Conservation (phyloP, 1,139 yeast genomes). For the Kodamaea sp. region DNA sequence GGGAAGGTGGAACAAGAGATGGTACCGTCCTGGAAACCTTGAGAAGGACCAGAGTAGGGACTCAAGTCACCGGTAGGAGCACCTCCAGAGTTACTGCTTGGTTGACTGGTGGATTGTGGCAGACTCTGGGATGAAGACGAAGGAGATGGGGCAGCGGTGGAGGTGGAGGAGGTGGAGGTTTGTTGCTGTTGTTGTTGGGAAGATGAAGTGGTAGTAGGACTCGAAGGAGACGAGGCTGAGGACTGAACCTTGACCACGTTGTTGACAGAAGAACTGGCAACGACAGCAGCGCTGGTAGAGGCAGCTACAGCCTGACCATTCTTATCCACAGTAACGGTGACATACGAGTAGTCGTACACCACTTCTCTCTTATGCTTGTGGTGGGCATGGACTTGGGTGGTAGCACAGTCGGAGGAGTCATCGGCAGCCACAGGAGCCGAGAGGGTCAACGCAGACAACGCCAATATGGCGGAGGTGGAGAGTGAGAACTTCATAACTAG, state of each 20-base stretch:
- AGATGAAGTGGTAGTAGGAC: constrained; percentile 12
- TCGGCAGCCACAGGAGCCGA: constrained; percentile 32
- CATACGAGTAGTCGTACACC: constrained; percentile 80
- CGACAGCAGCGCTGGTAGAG: constrained; percentile 6
- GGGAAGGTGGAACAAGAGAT: constrained; percentile 80
- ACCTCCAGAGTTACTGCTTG: constrained; percentile 17
- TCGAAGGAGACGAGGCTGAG: constrained; percentile 6
- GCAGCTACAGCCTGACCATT: constrained; percentile 42
- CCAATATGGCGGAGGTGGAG: constrained; percentile 29
- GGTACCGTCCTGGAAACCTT: constrained; percentile 76
- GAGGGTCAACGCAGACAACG: constrained; percentile 32
- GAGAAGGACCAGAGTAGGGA: constrained; percentile 53
- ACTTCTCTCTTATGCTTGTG: constrained; percentile 76
- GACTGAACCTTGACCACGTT: neutral
- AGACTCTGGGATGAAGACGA: constrained; percentile 32
- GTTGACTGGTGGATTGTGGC: constrained; percentile 20
- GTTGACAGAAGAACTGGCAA: constrained; percentile 15
- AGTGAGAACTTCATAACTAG: constrained; percentile 32
- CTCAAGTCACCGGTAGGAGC: constrained; percentile 53
- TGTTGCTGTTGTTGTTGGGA: constrained; percentile 6
- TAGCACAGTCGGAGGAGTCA: constrained; percentile 37
- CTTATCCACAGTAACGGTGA: constrained; percentile 72
- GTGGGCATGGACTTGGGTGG: constrained; percentile 52
- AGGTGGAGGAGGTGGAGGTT: constrained; percentile 8
- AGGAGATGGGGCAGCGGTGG: constrained; percentile 24